Evolutionary conservation across 2,329 filamentous ascomycete genomes (phyloP), one percentile per base, ranked within the genome.

Genomic region (Xylaria arbuscula): DNA sequence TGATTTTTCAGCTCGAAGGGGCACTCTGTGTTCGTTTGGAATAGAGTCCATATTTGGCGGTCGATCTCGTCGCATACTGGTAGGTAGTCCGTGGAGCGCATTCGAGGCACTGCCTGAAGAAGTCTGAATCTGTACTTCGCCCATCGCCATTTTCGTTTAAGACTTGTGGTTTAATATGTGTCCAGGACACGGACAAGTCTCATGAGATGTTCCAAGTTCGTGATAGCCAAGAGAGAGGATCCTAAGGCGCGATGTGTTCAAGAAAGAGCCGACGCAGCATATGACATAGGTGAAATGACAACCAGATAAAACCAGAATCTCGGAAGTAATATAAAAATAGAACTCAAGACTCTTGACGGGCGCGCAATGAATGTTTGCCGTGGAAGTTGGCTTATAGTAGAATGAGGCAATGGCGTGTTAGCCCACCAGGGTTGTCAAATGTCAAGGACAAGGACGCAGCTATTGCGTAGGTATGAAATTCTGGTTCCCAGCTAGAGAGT

Each of bases 1-100:
- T 28, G 82, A 72, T 72, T 81, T 86, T 55, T 81, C 81, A 8
- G 77, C 71, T 45, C 83, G 83, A 64, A 86, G 70, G 13, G 84
- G 81, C 5, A 83, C 72, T 34, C 82, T 80, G 55, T 79, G 79
- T 64, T 81, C 80, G 69, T 80, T 75, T 64, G 72, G 76, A 28
- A 72, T 67, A 24, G 76, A 63, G 10, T 76, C 72, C 38, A 81
- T 74, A 70, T 83, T 76, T 34, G 82, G 81, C 15, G 83, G 83
- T 24, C 82, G 77, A 62, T 77, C 70, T 54, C 82, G 79, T 67
- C 80, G 79, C 34, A 76, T 70, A 24, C 79, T 76, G 65, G 74
- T 75, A 57, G 76, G 68, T 36, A 77, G 79, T 54, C 75, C 77
- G 64, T 78, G 76, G 17, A 76, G 72, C 19, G 75, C 71, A 64